These are phyloP conservation scores for Raphanus sativus DNA, from an alignment of 345 rosid genomes.

Conservation along the genomic window DNA sequence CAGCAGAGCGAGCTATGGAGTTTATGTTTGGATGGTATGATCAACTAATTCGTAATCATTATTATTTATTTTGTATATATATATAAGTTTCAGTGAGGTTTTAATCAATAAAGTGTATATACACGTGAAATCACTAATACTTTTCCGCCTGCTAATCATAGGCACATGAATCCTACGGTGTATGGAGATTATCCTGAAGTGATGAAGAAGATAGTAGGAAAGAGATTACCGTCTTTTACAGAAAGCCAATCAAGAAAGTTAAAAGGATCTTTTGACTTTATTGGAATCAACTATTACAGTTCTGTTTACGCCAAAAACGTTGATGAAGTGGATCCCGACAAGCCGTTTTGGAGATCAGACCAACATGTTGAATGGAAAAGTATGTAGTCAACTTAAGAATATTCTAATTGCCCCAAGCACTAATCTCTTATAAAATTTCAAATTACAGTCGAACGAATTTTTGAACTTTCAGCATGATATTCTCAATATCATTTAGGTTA, in stretches of 20 bases:
- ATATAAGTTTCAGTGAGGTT: neutral
- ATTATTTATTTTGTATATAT: neutral
- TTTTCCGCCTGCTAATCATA: neutral
- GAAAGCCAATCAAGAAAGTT: conserved; percentile 35
- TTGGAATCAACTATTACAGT: conserved; percentile 51
- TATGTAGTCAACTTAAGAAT: conserved; percentile 18
- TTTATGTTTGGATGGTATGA: conserved; percentile 38
- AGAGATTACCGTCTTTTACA: conserved; percentile 47
- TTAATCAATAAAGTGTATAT: neutral
- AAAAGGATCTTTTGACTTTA: conserved; percentile 48
- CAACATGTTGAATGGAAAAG: conserved; percentile 39
- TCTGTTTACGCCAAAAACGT: conserved; percentile 33
- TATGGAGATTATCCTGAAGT: conserved; percentile 47
- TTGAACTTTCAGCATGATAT: neutral
- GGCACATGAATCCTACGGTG: conserved; percentile 47
- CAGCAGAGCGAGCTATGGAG: conserved; percentile 37
- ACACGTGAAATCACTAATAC: neutral
- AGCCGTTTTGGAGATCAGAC: conserved; percentile 40
- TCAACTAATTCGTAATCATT: neutral
- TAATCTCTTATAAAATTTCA: neutral
- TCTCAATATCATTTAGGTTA: neutral
- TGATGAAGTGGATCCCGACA: conserved; percentile 7
- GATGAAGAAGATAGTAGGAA: conserved; percentile 43
- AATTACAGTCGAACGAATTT: neutral
- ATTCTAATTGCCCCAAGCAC: neutral